A percentile compares a stretch with the other conserved stretches of the same genome.
phyloP scores from a whole-genome alignment of 495 filamentous ascomycete species.

The Platismatia glauca region DNA sequence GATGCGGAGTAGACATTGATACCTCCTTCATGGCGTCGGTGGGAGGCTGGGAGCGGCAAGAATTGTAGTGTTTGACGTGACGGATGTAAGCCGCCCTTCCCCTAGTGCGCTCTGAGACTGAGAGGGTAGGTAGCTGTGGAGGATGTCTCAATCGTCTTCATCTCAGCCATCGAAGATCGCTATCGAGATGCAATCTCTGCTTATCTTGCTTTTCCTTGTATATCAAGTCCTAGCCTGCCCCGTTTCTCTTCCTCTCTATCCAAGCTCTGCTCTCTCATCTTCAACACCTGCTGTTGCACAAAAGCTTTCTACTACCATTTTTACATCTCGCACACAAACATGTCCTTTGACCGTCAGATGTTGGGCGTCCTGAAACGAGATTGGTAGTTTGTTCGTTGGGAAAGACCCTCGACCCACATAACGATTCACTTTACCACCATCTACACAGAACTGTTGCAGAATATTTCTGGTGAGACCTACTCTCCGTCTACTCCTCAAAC shows the following conservation, averaged over 20 bases:
- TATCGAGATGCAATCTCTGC: background rate
- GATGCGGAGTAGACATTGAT: background rate
- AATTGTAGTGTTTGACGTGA: background rate
- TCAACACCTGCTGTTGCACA: background rate
- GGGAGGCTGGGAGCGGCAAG: background rate
- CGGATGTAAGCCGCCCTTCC: slow-evolving; percentile 1
- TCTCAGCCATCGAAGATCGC: background rate
- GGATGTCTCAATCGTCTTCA: background rate
- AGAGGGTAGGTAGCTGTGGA: background rate
- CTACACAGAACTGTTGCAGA: background rate
- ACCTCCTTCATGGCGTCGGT: background rate
- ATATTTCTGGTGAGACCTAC: background rate
- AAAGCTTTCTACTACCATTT: background rate
- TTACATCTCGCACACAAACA: background rate
- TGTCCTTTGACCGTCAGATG: background rate
- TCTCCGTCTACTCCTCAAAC: background rate
- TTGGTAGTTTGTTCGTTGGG: background rate
- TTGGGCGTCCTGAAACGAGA: background rate
- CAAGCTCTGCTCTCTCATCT: background rate
- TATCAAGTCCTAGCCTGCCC: background rate
- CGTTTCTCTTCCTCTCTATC: background rate
- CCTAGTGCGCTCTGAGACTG: background rate
- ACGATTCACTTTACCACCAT: background rate
- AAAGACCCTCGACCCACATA: background rate
- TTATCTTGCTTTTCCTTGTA: background rate